phyloP scores from a whole-genome alignment of 805 yeast species.

The Candida quercuum region DNA sequence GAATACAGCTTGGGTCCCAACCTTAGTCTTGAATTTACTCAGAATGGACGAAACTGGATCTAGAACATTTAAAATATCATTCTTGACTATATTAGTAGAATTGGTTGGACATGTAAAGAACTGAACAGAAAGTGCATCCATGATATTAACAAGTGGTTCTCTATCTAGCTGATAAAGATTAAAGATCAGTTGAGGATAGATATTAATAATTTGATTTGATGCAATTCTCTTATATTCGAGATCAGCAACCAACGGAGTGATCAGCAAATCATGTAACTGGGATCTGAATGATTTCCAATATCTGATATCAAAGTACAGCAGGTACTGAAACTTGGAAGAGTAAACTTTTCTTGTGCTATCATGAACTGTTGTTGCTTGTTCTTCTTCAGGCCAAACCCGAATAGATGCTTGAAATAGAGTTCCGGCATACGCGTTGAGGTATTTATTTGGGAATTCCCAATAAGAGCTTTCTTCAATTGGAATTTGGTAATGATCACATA shows the following conservation, averaged over 20 bases:
- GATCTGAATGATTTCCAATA: constrained; percentile 48
- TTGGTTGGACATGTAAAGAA: constrained; percentile 86
- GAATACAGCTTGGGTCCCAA: constrained; percentile 27
- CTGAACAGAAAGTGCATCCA: constrained; percentile 75
- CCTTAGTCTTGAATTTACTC: constrained; percentile 28
- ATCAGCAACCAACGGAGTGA: constrained; percentile 54
- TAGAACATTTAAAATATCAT: constrained; percentile 29
- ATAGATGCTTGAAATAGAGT: constrained; percentile 9
- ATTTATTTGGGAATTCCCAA: constrained; percentile 15
- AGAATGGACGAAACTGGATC: constrained; percentile 42
- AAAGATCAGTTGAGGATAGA: constrained; percentile 46
- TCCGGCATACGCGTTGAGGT: constrained; percentile 10
- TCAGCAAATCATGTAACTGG: constrained; percentile 39
- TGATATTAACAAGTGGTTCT: constrained; percentile 79
- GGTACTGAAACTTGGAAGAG: constrained; percentile 49
- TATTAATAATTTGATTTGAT: constrained; percentile 46
- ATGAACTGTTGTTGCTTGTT: neutral
- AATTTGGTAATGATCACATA: constrained; percentile 27
- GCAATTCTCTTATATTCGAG: constrained; percentile 40
- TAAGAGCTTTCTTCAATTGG: constrained; percentile 15
- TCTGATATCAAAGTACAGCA: constrained; percentile 48
- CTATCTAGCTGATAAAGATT: constrained; percentile 61
- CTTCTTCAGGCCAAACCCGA: constrained; percentile 8
- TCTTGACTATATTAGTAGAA: constrained; percentile 43
- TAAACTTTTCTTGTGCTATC: neutral